Percentiles rank a stretch among this genome's conserved stretches.
Evolutionary conservation across 208 protist species (phyloP).

Genomic region (Trichomonas gallinae): DNA sequence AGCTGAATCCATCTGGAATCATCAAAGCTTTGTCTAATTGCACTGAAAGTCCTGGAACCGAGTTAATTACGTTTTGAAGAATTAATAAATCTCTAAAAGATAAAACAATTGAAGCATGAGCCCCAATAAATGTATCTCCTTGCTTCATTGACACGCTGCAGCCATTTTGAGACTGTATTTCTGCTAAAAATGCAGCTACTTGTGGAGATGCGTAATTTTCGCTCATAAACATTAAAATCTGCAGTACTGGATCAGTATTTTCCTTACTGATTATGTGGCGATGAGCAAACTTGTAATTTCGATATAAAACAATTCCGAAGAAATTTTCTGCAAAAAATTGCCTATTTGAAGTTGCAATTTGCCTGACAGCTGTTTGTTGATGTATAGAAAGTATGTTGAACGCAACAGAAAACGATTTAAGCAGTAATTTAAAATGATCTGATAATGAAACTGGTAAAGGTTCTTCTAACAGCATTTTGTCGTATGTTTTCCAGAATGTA

Average conservation of each 20-base stretch:
- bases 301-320: neutral
- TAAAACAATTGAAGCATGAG: neutral
- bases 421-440: neutral
- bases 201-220: neutral
- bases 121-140: neutral
- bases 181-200: neutral
- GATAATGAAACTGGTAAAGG: neutral
- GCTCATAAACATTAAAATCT: neutral
- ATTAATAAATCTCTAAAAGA: neutral
- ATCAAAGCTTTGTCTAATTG: neutral
- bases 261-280: neutral
- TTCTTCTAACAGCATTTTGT: neutral
- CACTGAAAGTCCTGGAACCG: neutral
- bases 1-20: neutral
- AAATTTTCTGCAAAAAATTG: neutral
- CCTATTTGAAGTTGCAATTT: neutral
- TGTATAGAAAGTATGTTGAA: neutral
- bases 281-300: neutral
- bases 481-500: neutral
- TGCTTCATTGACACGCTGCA: neutral
- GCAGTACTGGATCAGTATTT: neutral
- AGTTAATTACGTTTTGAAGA: neutral
- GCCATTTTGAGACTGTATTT: neutral
- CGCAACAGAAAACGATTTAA: neutral
- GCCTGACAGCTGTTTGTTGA: neutral